phyloP scores from a whole-genome alignment of 441 rosid species.

The Melastoma candidum region DNA sequence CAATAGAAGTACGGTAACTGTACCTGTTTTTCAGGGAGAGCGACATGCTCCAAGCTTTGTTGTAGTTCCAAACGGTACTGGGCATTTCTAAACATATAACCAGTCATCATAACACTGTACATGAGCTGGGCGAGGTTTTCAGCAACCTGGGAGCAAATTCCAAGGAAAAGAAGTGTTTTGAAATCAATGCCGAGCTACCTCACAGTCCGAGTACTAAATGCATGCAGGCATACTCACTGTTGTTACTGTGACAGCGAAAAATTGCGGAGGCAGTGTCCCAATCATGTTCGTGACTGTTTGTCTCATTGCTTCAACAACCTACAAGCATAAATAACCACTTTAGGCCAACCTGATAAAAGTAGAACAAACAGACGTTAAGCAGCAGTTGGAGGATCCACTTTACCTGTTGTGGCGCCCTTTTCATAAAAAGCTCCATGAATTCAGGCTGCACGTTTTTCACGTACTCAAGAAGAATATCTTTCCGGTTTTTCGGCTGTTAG shows the following conservation, averaged over 20 bases:
- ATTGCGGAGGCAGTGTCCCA: constrained; percentile 84
- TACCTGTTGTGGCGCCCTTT: constrained; percentile 84
- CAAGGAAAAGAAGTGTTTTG: constrained; percentile 2
- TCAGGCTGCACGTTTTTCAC: constrained; percentile 94
- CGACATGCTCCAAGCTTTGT: constrained; percentile 82
- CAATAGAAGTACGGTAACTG: neutral
- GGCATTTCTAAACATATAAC: constrained; percentile 93
- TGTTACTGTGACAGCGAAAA: constrained; percentile 70
- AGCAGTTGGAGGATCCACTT: too few relatives aligned
- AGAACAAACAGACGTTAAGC: too few relatives aligned
- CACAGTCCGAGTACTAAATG: neutral
- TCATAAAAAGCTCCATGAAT: constrained; percentile 85
- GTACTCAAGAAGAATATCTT: constrained; percentile 83
- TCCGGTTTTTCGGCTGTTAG: constrained; percentile 54
- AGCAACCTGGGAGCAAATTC: constrained; percentile 57
- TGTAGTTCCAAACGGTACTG: constrained; percentile 88
- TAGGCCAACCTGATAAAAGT: too few relatives aligned
- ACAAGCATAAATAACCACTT: constrained; percentile 4
- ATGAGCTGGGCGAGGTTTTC: constrained; percentile 96
- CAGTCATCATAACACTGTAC: constrained; percentile 97
- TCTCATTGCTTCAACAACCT: constrained; percentile 97
- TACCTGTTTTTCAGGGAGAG: constrained; percentile 71
- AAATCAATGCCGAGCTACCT: neutral
- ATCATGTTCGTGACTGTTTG: constrained; percentile 92
- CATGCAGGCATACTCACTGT: constrained; percentile 45